These are phyloP conservation scores for Oropetium thomaeum DNA, from an alignment of 176 grass and related monocot genomes.

Conservation along the genomic window DNA sequence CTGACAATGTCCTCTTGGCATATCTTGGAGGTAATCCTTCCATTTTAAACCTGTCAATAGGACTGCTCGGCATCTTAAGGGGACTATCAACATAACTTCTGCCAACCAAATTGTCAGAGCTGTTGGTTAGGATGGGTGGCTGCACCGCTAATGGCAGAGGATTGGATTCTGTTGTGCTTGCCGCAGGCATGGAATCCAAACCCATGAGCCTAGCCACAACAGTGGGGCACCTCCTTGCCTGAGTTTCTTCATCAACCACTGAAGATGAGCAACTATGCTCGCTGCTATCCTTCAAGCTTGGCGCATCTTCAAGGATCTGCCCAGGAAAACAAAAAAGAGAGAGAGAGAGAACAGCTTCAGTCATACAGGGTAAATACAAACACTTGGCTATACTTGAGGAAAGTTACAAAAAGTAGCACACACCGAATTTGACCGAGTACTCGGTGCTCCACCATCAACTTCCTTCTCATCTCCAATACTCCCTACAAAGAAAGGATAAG, in stretches of 20 bases:
- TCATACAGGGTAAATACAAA: neutral
- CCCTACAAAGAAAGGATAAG: constrained; percentile 28
- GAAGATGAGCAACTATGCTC: constrained; percentile 74
- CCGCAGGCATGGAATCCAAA: constrained; percentile 71
- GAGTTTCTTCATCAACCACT: constrained; percentile 59
- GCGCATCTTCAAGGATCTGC: constrained; percentile 68
- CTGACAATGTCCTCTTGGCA: constrained; percentile 51
- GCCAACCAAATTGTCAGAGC: constrained; percentile 29
- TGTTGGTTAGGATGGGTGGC: constrained; percentile 14
- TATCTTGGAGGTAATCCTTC: constrained; percentile 64
- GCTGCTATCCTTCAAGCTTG: constrained; percentile 58
- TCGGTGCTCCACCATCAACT: constrained; percentile 28
- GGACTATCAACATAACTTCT: constrained; percentile 42
- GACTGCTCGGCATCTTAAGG: constrained; percentile 74
- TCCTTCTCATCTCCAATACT: constrained; percentile 38
- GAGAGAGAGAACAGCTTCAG: neutral
- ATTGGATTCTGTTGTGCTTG: constrained; percentile 43
- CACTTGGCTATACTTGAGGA: neutral
- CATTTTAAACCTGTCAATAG: constrained; percentile 75
- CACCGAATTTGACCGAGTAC: constrained; percentile 45
- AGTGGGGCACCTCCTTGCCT: constrained; percentile 42
- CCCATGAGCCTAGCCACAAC: constrained; percentile 95
- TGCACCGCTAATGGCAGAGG: constrained; percentile 26
- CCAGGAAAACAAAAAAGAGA: constrained; percentile 2
- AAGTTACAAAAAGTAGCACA: neutral